Evolutionary conservation across 2,329 filamentous ascomycete species (phyloP).

Genomic region (Penicillium corylophilum): DNA sequence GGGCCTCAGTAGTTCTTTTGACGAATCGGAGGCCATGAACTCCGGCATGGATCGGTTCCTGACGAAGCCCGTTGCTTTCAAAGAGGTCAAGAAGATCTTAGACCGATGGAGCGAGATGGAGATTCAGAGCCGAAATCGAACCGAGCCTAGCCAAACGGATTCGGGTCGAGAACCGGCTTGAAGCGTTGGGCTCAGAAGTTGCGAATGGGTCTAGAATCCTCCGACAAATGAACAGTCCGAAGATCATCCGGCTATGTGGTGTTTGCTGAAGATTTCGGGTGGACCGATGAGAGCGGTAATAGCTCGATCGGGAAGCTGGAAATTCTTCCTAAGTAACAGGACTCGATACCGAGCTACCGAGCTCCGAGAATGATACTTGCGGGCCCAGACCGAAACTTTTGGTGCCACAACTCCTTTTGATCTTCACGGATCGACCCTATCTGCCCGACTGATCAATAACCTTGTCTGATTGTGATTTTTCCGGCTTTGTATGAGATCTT

Average conservation of each 20-base stretch:
- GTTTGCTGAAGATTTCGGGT: background rate
- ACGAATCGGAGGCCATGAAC: slow-evolving; percentile 44
- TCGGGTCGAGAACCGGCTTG: background rate
- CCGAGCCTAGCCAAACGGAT: background rate
- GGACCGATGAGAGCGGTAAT: background rate
- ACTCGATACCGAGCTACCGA: background rate
- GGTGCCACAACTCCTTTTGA: too few species aligned
- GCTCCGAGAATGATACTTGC: background rate
- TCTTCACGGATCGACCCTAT: too few species aligned
- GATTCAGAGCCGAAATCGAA: slow-evolving; percentile 3
- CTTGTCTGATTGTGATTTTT: too few species aligned
- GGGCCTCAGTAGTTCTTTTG: slow-evolving; percentile 44
- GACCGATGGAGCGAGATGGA: slow-evolving; percentile 30
- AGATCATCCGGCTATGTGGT: background rate
- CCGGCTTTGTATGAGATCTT: too few species aligned
- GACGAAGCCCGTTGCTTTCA: slow-evolving; percentile 49
- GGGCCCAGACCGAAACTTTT: background rate
- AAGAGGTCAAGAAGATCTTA: slow-evolving; percentile 42
- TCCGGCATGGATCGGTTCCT: slow-evolving; percentile 49
- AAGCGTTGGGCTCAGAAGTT: background rate
- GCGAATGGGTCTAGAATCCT: background rate
- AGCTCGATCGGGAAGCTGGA: too few species aligned
- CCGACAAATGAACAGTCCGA: background rate
- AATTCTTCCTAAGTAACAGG: background rate
- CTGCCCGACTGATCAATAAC: too few species aligned